phyloP scores from a whole-genome alignment of 2,329 filamentous ascomycete species.

The Paecilomyces sp. region DNA sequence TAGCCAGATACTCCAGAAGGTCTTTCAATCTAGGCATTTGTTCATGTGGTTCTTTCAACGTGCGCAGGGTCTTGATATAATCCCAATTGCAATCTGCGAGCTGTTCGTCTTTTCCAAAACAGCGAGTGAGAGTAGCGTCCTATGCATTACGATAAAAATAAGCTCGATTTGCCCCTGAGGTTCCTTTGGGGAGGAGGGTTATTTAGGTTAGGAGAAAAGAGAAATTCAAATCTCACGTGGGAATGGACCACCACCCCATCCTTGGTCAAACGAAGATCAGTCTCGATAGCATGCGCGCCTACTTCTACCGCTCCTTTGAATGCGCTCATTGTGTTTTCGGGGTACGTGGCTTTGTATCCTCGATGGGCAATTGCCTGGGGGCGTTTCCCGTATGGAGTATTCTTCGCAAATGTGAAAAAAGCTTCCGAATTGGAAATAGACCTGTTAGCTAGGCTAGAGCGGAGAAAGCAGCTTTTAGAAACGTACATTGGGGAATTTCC shows the following conservation, averaged over 20 bases:
- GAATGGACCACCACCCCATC: background rate
- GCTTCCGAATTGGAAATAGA: background rate
- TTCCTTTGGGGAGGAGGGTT: background rate
- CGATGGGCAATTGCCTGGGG: background rate
- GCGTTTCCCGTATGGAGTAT: constrained; percentile 3
- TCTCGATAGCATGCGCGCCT: background rate
- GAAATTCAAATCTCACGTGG: background rate
- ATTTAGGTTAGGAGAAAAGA: background rate
- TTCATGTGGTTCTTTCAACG: background rate
- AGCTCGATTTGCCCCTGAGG: background rate
- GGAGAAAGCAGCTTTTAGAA: background rate
- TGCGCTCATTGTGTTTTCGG: background rate
- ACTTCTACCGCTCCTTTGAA: background rate
- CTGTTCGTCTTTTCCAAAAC: background rate
- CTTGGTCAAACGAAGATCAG: background rate
- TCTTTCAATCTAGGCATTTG: background rate
- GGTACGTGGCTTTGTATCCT: background rate
- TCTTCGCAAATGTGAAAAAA: constrained; percentile 6
- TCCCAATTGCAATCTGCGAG: background rate
- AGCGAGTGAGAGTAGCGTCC: background rate
- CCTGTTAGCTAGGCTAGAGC: background rate
- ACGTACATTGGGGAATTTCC: background rate
- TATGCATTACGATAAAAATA: background rate
- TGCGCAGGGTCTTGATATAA: background rate
- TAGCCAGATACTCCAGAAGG: background rate